These are phyloP conservation scores for Glycine soja DNA, from an alignment of 306 rosid species.

Conservation along the genomic window DNA sequence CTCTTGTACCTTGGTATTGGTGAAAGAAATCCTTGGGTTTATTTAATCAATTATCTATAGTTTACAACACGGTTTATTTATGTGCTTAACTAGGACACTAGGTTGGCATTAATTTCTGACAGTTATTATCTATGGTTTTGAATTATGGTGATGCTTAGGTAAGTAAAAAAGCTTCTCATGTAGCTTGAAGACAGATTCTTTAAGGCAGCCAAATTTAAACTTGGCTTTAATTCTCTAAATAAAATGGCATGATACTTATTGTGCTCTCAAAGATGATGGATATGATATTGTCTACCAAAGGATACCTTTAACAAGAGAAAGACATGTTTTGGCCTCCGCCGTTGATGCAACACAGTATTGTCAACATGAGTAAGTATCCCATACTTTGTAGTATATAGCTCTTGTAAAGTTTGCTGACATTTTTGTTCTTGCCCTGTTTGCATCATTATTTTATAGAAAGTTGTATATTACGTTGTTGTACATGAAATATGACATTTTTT, in stretches of 20 bases:
- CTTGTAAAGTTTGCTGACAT: constrained; percentile 3
- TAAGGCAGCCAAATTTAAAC: not conserved
- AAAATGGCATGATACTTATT: too few species aligned
- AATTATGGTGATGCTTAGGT: too few species aligned
- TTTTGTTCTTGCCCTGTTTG: constrained; percentile 26
- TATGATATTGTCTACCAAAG: constrained; percentile 68
- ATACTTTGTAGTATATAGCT: constrained; percentile 6
- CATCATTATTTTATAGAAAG: too few species aligned
- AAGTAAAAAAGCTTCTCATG: not conserved
- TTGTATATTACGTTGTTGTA: too few species aligned
- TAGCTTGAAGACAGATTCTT: constrained; percentile 33
- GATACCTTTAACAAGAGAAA: constrained; percentile 79
- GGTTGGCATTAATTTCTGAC: constrained; percentile 26
- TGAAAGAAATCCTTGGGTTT: too few species aligned
- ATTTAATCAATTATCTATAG: too few species aligned
- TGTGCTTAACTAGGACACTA: not conserved
- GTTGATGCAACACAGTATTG: constrained; percentile 79
- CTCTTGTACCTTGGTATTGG: too few species aligned
- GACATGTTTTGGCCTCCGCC: constrained; percentile 77
- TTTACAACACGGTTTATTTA: too few species aligned
- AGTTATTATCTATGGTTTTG: not conserved
- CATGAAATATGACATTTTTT: too few species aligned
- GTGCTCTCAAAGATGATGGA: constrained; percentile 62
- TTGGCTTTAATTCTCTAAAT: too few species aligned
- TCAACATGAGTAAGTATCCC: constrained; percentile 66